Conservation (phyloP, 2,329 filamentous ascomycete genomes). For the Colletotrichum sp. region DNA sequence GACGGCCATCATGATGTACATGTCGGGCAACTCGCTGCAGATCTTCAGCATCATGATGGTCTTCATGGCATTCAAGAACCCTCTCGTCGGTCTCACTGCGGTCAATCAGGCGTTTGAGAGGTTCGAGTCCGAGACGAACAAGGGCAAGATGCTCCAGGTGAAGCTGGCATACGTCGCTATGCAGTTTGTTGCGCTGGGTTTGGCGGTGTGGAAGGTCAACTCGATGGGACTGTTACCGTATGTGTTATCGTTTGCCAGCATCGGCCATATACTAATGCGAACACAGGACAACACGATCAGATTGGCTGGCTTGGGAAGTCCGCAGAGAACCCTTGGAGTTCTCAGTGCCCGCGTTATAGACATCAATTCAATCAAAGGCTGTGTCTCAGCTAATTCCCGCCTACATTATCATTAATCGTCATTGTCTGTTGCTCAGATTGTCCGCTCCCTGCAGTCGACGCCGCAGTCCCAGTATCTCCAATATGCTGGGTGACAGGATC, state of each 20-base stretch:
- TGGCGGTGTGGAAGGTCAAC: constrained; percentile 97
- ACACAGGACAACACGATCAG: constrained; percentile 85
- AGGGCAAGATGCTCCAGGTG: constrained; percentile 74
- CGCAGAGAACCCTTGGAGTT: constrained; percentile 72
- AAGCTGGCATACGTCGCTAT: constrained; percentile 89
- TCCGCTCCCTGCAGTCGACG: not conserved
- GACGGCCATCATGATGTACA: constrained; percentile 99
- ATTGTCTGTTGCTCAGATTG: not conserved
- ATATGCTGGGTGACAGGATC: not conserved
- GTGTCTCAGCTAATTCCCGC: not conserved
- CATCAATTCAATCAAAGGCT: not conserved
- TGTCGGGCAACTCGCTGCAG: constrained; percentile 97
- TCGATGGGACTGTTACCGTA: constrained; percentile 93
- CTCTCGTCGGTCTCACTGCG: constrained; percentile 80
- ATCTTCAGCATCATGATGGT: constrained; percentile 99
- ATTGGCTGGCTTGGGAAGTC: constrained; percentile 96
- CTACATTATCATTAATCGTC: not conserved
- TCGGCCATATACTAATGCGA: not conserved
- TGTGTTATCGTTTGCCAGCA: constrained; percentile 37
- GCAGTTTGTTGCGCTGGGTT: constrained; percentile 80
- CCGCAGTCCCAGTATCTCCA: not conserved
- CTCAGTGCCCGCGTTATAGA: constrained; percentile 65
- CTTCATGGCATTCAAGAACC: constrained; percentile 98
- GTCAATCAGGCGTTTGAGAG: constrained; percentile 90
- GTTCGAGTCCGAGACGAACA: constrained; percentile 84